Percentiles rank a stretch among this genome's conserved stretches.
Conservation (phyloP, 163 green algal species). For the Scenedesmus sp. region DNA sequence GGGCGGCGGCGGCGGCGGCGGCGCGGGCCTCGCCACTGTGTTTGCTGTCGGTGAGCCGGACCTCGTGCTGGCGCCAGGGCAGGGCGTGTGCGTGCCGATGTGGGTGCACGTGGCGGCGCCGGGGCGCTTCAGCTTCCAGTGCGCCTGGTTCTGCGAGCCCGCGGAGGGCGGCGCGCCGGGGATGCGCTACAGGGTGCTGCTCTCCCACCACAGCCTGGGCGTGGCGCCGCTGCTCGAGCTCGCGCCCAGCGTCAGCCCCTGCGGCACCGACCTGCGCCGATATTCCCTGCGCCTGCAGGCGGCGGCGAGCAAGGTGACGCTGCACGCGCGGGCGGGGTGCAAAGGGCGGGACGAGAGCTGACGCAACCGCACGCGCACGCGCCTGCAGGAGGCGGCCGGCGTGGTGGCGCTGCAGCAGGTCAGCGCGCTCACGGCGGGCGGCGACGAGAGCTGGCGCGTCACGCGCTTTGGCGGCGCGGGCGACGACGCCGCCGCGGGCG, state of each 20-base stretch:
- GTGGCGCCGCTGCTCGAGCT: constrained; percentile 53
- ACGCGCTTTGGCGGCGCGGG: neutral
- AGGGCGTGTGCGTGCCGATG: constrained; percentile 61
- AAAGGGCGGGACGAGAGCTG: neutral
- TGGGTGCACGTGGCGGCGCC: constrained; percentile 62
- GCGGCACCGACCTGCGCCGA: constrained; percentile 42
- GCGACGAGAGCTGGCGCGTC: constrained; percentile 39
- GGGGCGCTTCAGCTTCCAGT: constrained; percentile 53
- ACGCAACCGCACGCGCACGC: too few species aligned
- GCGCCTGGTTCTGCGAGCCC: constrained; percentile 65
- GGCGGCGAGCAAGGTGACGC: constrained; percentile 49
- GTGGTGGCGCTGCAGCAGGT: constrained; percentile 21
- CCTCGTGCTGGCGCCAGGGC: constrained; percentile 47
- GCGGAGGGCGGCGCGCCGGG: constrained; percentile 39
- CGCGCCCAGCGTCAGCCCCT: constrained; percentile 49
- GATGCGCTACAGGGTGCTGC: constrained; percentile 64
- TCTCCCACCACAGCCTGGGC: constrained; percentile 48
- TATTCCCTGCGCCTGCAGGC: constrained; percentile 55
- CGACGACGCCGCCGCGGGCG: constrained; percentile 9
- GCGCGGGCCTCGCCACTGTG: constrained; percentile 35
- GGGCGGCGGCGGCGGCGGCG: neutral
- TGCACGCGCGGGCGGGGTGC: too few species aligned
- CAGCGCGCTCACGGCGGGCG: constrained; percentile 19
- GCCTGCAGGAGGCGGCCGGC: constrained; percentile 5
- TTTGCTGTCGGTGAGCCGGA: constrained; percentile 49